Percentiles rank a stretch among this genome's conserved stretches.
phyloP scores from a whole-genome alignment of 2,329 filamentous ascomycete species.

The Xylaria sp. region DNA sequence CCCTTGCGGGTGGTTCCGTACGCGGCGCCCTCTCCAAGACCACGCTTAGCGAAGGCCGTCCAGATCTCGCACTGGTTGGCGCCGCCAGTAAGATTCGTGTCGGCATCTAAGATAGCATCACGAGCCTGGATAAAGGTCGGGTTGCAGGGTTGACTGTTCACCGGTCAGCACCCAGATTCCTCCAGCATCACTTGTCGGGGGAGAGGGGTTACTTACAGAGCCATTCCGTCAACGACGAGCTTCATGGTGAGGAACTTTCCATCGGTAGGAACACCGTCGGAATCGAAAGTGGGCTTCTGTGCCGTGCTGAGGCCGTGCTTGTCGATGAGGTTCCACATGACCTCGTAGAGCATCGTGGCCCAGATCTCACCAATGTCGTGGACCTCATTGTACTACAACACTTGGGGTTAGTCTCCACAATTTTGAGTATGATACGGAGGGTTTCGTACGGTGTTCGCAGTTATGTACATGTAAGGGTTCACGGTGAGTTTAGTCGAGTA shows the following conservation, averaged over 20 bases:
- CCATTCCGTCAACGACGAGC: constrained; percentile 60
- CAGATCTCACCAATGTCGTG: constrained; percentile 61
- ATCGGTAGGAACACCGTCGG: constrained; percentile 57
- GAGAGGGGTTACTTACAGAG: constrained; percentile 48
- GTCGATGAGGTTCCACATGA: constrained; percentile 64
- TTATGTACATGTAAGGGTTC: constrained; percentile 59
- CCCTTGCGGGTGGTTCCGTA: constrained; percentile 42
- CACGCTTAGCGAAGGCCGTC: constrained; percentile 62
- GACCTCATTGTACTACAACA: constrained; percentile 49
- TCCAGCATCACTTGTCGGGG: neutral
- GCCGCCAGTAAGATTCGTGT: constrained; percentile 58
- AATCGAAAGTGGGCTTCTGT: constrained; percentile 51
- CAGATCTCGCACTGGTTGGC: constrained; percentile 60
- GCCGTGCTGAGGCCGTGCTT: constrained; percentile 59
- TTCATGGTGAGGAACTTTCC: constrained; percentile 61
- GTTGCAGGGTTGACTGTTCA: constrained; percentile 58
- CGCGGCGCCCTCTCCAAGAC: constrained; percentile 54
- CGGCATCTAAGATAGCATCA: constrained; percentile 62
- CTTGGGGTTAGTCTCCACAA: neutral
- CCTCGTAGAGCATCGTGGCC: constrained; percentile 62
- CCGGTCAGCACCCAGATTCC: constrained; percentile 10
- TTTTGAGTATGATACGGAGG: neutral
- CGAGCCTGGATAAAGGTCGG: constrained; percentile 60
- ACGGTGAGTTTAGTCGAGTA: constrained; percentile 57
- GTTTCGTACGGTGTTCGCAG: constrained; percentile 44